Evolutionary conservation across 176 grass and related monocot species (phyloP), one percentile per base, ranked within the genome.

Genomic region (Pharus latifolius): DNA sequence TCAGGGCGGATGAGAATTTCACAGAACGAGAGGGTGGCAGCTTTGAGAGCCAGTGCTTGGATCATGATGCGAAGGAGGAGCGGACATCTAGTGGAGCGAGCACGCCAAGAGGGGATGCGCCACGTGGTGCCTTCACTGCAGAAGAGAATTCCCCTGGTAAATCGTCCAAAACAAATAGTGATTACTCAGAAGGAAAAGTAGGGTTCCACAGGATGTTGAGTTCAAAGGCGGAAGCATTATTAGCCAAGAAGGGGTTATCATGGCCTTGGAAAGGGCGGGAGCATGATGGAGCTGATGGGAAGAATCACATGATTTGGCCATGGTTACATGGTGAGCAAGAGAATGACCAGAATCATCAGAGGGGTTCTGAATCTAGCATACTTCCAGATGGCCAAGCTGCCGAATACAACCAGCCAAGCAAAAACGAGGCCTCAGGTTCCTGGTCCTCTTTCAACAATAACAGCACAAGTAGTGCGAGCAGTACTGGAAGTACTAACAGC

Each of bases 211-310:
- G 63, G 67, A 88, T 94, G 38, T 84, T 94, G 81, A 91, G 78
- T 83, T 91, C 82, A 66, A 99, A 95, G 78, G 91, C 90, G 65
- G 96, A 99, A 73, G 90, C 96, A 55, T 80, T 99, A 52, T 74
- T 94, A 63, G 81, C 69, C 24, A 94, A 84, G 59, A 99, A 91
- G 67, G 84, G 84, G 46, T 80, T 91, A 64, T 76, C 88, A 20
- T 99, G 96, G 96, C 90, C 90, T 75, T 95, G 96, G 96, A 99
- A 94, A 88, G 90, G 75, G 50, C 70, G 79, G 45, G 90, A 99
- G 25, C 73, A 82, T 63, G 85, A 92, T 51, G 76, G 49, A 50
- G 38, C 42, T 64, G 84, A 91, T 57, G 76, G 69, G 42, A 94
- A 78, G 43, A 88, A 76, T 78, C 82, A 77, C 49, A 61, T 79